These are phyloP conservation scores for Pseudozyma thailandica DNA, from an alignment of 1,284 basidiomycete species.

Conservation along the genomic window DNA sequence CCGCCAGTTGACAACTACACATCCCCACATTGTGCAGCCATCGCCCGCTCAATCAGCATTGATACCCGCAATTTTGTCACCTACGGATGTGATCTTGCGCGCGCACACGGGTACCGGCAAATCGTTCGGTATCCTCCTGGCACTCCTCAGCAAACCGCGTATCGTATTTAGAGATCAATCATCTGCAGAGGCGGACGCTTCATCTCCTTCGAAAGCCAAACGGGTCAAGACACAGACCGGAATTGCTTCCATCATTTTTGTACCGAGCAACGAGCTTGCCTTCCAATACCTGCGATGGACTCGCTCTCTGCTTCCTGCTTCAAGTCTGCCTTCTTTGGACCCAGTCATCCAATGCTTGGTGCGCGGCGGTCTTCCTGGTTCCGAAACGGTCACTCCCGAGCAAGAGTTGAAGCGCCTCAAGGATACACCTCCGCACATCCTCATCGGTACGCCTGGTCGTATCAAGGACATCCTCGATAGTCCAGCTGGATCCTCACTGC, in stretches of 20 bases:
- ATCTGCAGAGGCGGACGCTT: constrained; percentile 1
- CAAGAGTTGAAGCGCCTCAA: constrained; percentile 52
- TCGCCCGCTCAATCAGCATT: constrained; percentile 59
- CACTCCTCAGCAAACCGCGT: constrained; percentile 62
- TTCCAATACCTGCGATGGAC: constrained; percentile 62
- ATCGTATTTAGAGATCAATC: constrained; percentile 48
- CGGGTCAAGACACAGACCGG: constrained; percentile 42
- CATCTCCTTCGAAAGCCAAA: constrained; percentile 6
- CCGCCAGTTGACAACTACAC: constrained; percentile 41
- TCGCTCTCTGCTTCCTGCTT: constrained; percentile 45
- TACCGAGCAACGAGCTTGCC: constrained; percentile 65
- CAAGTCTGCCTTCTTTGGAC: constrained; percentile 41
- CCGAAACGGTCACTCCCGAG: constrained; percentile 22
- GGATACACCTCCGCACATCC: constrained; percentile 54
- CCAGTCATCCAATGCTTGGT: constrained; percentile 59
- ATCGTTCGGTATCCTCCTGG: constrained; percentile 61
- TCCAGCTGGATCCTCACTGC: constrained; percentile 45
- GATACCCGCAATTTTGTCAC: constrained; percentile 55
- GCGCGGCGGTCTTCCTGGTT: constrained; percentile 38
- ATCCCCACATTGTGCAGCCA: constrained; percentile 56
- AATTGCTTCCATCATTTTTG: constrained; percentile 59
- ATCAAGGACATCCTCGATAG: constrained; percentile 55
- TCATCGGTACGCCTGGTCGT: constrained; percentile 63
- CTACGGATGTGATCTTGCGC: constrained; percentile 59
- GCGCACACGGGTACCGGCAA: constrained; percentile 67